A percentile compares a stretch with the other conserved stretches of the same genome.
Conservation (phyloP, 2,329 filamentous ascomycete species). For the Chalara sp. region DNA sequence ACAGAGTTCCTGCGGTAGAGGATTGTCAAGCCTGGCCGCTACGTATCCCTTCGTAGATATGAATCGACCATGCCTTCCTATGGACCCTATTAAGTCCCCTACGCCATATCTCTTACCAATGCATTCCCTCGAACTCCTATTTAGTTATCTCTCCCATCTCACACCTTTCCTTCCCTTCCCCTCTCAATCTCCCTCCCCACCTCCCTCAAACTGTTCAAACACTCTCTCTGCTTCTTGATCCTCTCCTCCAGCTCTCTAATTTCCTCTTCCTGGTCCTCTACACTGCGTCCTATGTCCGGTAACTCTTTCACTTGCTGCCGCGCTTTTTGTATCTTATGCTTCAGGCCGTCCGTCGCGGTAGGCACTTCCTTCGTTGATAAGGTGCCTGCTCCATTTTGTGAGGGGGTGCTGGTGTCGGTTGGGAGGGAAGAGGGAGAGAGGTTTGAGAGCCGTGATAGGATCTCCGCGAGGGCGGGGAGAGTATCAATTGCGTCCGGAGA, state of each 20-base stretch:
- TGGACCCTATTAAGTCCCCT: too few relatives aligned
- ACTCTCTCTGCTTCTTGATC: slow-evolving; percentile 54
- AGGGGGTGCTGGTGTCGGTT: slow-evolving; percentile 29
- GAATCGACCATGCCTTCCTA: too few relatives aligned
- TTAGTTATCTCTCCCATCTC: neutral
- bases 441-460: slow-evolving; percentile 66
- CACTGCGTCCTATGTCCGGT: slow-evolving; percentile 61
- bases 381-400: slow-evolving; percentile 20
- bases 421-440: slow-evolving; percentile 31
- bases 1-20: too few relatives aligned
- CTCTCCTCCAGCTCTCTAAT: slow-evolving; percentile 58
- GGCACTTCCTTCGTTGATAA: slow-evolving; percentile 63
- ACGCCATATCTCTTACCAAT: slow-evolving; percentile 26
- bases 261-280: slow-evolving; percentile 66
- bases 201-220: slow-evolving; percentile 48
- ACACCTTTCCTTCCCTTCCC: slow-evolving; percentile 23
- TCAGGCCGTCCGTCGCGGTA: slow-evolving; percentile 69
- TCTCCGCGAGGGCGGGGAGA: slow-evolving; percentile 71
- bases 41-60: too few relatives aligned
- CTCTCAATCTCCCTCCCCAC: slow-evolving; percentile 35
- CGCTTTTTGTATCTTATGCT: slow-evolving; percentile 77
- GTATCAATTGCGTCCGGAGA: slow-evolving; percentile 80
- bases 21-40: too few relatives aligned
- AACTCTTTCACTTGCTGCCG: slow-evolving; percentile 57
- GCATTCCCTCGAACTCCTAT: slow-evolving; percentile 20